Base-by-base conservation (phyloP, 1,284 basidiomycete species). In the Austroboletus novae-zelandiae region DNA sequence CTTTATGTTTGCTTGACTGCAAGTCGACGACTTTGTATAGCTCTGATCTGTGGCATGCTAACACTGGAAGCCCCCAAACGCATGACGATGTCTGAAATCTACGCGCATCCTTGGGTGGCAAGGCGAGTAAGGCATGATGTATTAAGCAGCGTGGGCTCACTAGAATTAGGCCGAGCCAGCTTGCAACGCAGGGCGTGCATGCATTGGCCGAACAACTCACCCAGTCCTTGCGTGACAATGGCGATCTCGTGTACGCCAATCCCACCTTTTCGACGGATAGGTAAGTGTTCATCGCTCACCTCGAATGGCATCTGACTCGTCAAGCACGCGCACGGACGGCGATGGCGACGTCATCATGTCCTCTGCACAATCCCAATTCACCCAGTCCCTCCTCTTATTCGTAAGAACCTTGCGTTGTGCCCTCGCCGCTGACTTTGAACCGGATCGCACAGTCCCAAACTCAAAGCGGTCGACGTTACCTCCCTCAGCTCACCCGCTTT, bases 91-190 rank as follows among this genome's bases (percentile, higher is more conserved):
- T 61, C 74, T 1, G 84, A 91, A 34, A 80, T 93, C 15, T 77
- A 78, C 52, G 61, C 71, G 6, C 90, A 96, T 67, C 82, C 84
- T 0, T 98, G 95, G 95, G 84, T 83, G 60, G 78, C 76, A 56
- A 80, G 83, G 89, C 86, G 66, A 50, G 74, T 61, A 23, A 8
- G 20, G 13, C 37, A 11, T 5, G 37, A 11, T 23, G 15, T 20
- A n/a, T 5, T 5, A 17, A n/a, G 18, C 40, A 23, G 6, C 23
- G 13, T 14, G 4, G 29, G 23, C 30, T 54, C 29, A 50, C 18
- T 9, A 40, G 34, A n/a, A 34, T 32, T 50, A 90, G 89, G 49
- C 82, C 80, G 18, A 91, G 86, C 62, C 88, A 91, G 61, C 72
- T 94, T 2, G 80, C 79, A 1, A 70, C 74, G 5, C 76, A 79